Base-by-base conservation (phyloP, 2,329 filamentous ascomycete species). In the Pestalotiopsis fici region DNA sequence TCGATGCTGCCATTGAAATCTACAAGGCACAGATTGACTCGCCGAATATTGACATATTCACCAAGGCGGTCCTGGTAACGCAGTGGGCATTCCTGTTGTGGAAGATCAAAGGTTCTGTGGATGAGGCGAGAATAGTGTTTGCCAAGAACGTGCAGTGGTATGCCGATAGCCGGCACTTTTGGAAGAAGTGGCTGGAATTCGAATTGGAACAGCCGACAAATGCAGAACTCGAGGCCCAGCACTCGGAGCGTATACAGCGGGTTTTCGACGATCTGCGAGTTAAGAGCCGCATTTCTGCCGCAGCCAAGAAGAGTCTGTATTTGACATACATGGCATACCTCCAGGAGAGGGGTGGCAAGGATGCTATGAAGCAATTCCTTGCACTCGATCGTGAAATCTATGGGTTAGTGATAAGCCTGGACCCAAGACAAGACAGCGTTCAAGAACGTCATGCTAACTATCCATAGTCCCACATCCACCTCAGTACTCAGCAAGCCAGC, bases 81-180 rank as follows among this genome's bases (percentile, higher is more conserved):
- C 93, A 97, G 75, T 97, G 94, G 92, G 95, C 95, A 1, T 86
- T 88, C 28, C 83, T 98, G 66, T 77, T 97, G 56, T 98, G 94
- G 93, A 96, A 94, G 80, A 88, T 91, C 76, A 95, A 95, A 82
- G 93, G 93, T 18, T 91, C 90, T 0, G 84, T 89, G 0, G 91
- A 93, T 11, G 93, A 95, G 74, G 95, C 95, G 50, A 92, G 96
- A 31, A 88, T 91, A 65, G 88, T 97, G 0, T 98, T 95, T 82
- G 83, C 90, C 69, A 92, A 91, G 79, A 95, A 97, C 73, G 86
- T 92, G 66, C 90, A 94, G 76, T 93, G 90, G 85, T 97, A 97
- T 77, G 86, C 91, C 2, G 93, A 96, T 76, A 97, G 94, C 78
- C 88, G 90, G 39, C 85, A 93, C 56, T 98, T 98, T 84, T 99